These are phyloP conservation scores for Gentiana dahurica DNA, from an alignment of 257 asterid species.

Conservation along the genomic window DNA sequence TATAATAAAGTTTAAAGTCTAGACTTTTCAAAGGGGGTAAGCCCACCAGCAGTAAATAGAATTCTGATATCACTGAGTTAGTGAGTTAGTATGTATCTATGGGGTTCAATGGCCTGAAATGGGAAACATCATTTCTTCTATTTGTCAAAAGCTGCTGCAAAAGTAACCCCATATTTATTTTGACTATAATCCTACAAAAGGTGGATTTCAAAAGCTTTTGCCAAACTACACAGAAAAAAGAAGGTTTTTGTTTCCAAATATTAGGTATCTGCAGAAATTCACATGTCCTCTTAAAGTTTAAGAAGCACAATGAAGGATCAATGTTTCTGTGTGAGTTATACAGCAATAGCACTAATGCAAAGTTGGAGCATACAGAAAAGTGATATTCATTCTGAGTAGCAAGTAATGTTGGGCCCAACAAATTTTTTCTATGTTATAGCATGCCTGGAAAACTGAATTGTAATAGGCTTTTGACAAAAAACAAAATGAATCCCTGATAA, in stretches of 20 bases:
- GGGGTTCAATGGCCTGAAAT: not conserved
- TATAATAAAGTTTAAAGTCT: not conserved
- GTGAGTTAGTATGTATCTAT: not conserved
- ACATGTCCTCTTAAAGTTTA: not conserved
- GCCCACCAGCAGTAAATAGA: not conserved
- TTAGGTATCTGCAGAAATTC: not conserved
- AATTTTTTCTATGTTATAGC: not conserved
- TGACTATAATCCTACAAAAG: no score
- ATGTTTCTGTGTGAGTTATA: not conserved
- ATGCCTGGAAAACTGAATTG: not conserved
- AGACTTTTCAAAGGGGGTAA: not conserved
- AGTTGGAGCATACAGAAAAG: not conserved
- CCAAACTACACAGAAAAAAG: not conserved
- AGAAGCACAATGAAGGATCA: not conserved
- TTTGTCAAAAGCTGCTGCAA: not conserved
- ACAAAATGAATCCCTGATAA: not conserved
- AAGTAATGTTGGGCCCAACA: not conserved
- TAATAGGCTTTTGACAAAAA: not conserved
- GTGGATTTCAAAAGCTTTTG: not conserved
- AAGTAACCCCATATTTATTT: not conserved
- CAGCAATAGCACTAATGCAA: conserved; percentile 1
- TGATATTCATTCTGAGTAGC: not conserved
- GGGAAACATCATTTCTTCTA: not conserved
- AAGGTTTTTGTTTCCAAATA: not conserved
- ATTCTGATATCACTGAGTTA: not conserved